Base-by-base conservation (phyloP, 2,329 filamentous ascomycete species). In the Aspergillus fischeri region DNA sequence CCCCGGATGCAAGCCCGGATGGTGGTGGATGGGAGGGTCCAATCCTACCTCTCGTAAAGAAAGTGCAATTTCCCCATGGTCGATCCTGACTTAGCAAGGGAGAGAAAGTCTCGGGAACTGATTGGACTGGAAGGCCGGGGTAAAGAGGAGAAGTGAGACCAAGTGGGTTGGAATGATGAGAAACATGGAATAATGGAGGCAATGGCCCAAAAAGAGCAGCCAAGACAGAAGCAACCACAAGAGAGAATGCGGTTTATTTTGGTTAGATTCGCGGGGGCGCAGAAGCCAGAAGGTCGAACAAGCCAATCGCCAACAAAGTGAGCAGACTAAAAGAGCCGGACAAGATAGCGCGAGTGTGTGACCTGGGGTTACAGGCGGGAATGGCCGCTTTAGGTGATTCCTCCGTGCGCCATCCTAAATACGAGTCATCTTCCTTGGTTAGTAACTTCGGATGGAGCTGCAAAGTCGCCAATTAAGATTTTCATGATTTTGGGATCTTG, bases 41-140 rank as follows among this genome's bases (percentile, higher is more conserved):
- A 47, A 47, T 47, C 21, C 10, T 41, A 41, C 29, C 49, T 49
- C n/a, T n/a, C 20, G 25, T 53, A 38, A 21, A 21, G 55, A 52
- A 7, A 57, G 59, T 52, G 50, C 57, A 63, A 59, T 59, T 63
- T 51, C 59, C 60, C 59, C 60, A 61, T 61, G 56, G 29, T 38
- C 47, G 56, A 59, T 59, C 56, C 35, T 44, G 21, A 27, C 56
- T 56, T 63, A 51, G 51, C 55, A 42, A 41, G 38, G 44, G 28
- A 41, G 42, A 45, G 20, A 11, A 45, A 38, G 5, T 45, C 42
- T 21, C 32, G 49, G 50, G 47, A 25, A 24, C 14, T 52, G 44
- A 59, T 62, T 62, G 58, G 56, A 55, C 42, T 51, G 41, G 41
- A 6, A 24, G 21, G 11, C 21, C 44, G 44, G 44, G 21, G 44